A percentile compares a stretch with the other conserved stretches of the same genome.
Evolutionary conservation across 2,329 filamentous ascomycete genomes (phyloP).

Genomic region (Podosphaera fusca): DNA sequence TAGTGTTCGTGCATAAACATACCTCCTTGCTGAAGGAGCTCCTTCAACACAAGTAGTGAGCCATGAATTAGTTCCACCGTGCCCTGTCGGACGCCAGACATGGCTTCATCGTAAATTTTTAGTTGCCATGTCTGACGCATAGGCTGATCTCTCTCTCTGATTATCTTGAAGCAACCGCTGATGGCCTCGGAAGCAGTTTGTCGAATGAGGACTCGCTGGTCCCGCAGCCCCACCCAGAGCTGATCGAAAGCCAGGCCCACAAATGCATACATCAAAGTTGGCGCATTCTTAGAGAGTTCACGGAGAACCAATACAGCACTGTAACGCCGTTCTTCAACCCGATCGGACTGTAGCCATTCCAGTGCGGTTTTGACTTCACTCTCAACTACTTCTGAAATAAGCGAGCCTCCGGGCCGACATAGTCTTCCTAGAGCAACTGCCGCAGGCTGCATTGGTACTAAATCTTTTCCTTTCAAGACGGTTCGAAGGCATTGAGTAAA

Average conservation of each 20-base stretch:
- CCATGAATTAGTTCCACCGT: constrained; percentile 80
- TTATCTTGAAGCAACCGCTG: constrained; percentile 87
- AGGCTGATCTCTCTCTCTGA: constrained; percentile 72
- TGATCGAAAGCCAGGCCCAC: constrained; percentile 89
- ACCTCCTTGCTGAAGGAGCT: constrained; percentile 77
- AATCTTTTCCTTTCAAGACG: constrained; percentile 76
- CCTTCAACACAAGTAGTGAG: constrained; percentile 79
- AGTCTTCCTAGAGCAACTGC: constrained; percentile 75
- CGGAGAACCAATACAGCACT: constrained; percentile 78
- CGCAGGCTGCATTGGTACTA: constrained; percentile 71
- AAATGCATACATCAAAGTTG: constrained; percentile 86
- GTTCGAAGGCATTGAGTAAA: constrained; percentile 80
- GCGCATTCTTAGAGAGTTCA: constrained; percentile 77
- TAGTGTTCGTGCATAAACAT: constrained; percentile 99
- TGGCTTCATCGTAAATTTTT: constrained; percentile 72
- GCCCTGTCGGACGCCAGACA: constrained; percentile 54
- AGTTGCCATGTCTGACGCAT: constrained; percentile 75
- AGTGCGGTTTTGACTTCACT: constrained; percentile 90
- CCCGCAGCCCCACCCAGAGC: constrained; percentile 83
- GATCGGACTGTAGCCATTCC: constrained; percentile 89
- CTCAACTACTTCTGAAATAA: constrained; percentile 89
- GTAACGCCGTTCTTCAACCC: constrained; percentile 80
- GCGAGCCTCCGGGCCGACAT: constrained; percentile 73
- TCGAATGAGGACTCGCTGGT: constrained; percentile 74
- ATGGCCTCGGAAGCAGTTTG: constrained; percentile 83